phyloP scores from a whole-genome alignment of 768 basidiomycete genomes.

The Leccinum uliginosum region DNA sequence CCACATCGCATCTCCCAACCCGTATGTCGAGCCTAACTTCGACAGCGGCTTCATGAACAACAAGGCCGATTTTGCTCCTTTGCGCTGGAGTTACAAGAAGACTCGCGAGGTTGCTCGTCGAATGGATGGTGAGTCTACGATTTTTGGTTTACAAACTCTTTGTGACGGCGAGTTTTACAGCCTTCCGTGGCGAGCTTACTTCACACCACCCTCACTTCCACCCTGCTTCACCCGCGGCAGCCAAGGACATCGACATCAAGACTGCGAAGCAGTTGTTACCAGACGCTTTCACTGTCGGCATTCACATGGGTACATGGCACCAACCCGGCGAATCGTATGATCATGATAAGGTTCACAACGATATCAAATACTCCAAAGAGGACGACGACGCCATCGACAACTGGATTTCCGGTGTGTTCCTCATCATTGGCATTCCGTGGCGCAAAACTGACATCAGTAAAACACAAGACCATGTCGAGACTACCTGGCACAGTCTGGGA shows the following conservation, averaged over 20 bases:
- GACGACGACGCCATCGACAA: slow-evolving; percentile 72
- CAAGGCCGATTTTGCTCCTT: slow-evolving; percentile 72
- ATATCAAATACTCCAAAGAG: slow-evolving; percentile 61
- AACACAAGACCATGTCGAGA: slow-evolving; percentile 57
- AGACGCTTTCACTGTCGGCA: slow-evolving; percentile 59
- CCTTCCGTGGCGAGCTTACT: slow-evolving; percentile 67
- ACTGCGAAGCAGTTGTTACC: slow-evolving; percentile 62
- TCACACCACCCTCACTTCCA: slow-evolving; percentile 75
- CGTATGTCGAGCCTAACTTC: slow-evolving; percentile 60
- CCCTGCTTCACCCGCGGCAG: slow-evolving; percentile 58
- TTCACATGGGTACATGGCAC: slow-evolving; percentile 73
- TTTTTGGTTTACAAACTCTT: background rate
- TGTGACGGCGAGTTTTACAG: slow-evolving; percentile 27
- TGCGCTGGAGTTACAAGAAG: slow-evolving; percentile 77
- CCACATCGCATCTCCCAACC: slow-evolving; percentile 56
- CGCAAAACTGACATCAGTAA: background rate
- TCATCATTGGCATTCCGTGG: background rate
- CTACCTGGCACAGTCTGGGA: slow-evolving; percentile 72
- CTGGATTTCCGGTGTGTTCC: slow-evolving; percentile 45
- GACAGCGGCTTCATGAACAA: slow-evolving; percentile 79
- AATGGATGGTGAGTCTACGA: slow-evolving; percentile 51
- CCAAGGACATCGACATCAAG: slow-evolving; percentile 59
- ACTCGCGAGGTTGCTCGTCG: slow-evolving; percentile 66
- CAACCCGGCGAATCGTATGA: slow-evolving; percentile 50
- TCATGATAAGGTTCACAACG: slow-evolving; percentile 53